Conservation (phyloP, 2,329 filamentous ascomycete species). For the Xylaria sp. region DNA sequence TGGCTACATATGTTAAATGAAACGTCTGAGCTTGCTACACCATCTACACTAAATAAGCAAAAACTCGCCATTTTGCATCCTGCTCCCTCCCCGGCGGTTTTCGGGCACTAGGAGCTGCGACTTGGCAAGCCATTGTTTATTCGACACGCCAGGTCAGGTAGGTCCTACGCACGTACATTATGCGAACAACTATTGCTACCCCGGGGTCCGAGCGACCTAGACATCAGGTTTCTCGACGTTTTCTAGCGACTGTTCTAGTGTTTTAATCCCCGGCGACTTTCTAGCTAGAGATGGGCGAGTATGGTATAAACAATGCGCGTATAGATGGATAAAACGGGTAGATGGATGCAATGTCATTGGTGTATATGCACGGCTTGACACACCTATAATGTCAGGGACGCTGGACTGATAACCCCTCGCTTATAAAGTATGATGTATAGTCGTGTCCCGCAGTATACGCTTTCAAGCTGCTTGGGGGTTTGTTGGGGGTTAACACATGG, state of each 20-base stretch:
- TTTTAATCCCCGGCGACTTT: slow-evolving; percentile 19
- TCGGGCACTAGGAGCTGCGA: slow-evolving; percentile 25
- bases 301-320: neutral
- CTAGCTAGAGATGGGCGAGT: neutral
- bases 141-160: slow-evolving; percentile 7
- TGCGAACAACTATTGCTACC: slow-evolving; percentile 16
- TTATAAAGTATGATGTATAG: neutral
- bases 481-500: neutral
- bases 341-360: neutral
- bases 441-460: neutral
- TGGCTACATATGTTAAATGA: slow-evolving; percentile 23
- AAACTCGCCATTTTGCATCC: slow-evolving; percentile 7
- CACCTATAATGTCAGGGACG: neutral
- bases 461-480: neutral
- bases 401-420: neutral
- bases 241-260: neutral
- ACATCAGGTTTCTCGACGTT: slow-evolving; percentile 8
- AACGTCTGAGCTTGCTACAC: slow-evolving; percentile 30
- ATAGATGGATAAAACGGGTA: neutral
- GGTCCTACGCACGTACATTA: slow-evolving; percentile 17
- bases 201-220: slow-evolving; percentile 29
- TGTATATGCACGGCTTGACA: slow-evolving; percentile 6
- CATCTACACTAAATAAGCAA: slow-evolving; percentile 18
- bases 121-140: slow-evolving; percentile 31
- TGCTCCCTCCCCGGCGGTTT: neutral